A percentile compares a stretch with the other conserved stretches of the same genome.
phyloP scores from a whole-genome alignment of 164 flowering plant genomes.

The Macadamia tetraphylla region DNA sequence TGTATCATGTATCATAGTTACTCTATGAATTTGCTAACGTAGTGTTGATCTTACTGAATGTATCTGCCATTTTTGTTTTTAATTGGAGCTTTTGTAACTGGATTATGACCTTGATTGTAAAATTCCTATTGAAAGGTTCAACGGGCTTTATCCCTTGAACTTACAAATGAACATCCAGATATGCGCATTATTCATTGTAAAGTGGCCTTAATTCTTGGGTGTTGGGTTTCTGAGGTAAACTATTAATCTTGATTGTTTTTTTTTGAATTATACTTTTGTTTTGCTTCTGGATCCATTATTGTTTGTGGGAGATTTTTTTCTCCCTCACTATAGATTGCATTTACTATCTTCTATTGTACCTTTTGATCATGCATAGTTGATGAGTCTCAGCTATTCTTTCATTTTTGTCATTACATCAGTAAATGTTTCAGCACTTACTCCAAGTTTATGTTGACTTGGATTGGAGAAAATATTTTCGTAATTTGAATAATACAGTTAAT shows the following conservation, averaged over 20 bases:
- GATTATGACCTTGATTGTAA: background rate
- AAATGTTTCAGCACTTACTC: too few species aligned
- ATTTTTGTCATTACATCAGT: too few species aligned
- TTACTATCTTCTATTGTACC: background rate
- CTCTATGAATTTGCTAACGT: background rate
- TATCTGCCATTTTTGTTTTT: background rate
- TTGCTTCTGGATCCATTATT: background rate
- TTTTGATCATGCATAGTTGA: background rate
- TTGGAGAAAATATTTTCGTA: too few species aligned
- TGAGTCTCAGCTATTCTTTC: too few species aligned
- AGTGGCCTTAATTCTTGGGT: constrained; percentile 87
- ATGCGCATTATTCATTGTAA: constrained; percentile 81
- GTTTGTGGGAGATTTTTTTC: background rate
- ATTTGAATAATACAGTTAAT: too few species aligned
- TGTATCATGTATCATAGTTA: too few species aligned
- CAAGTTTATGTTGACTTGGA: too few species aligned
- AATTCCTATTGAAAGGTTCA: constrained; percentile 50
- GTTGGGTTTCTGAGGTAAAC: constrained; percentile 97
- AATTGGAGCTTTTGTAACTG: background rate
- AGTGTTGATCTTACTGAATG: background rate
- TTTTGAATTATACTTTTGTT: background rate
- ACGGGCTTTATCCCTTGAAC: constrained; percentile 80
- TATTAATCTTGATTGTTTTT: background rate
- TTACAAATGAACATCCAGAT: constrained; percentile 85
- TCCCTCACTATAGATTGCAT: background rate